A percentile compares a stretch with the other conserved stretches of the same genome.
These are phyloP conservation scores for Cyclostephanos invisitatus DNA, from an alignment of 108 stramenopile species.

Conservation along the genomic window DNA sequence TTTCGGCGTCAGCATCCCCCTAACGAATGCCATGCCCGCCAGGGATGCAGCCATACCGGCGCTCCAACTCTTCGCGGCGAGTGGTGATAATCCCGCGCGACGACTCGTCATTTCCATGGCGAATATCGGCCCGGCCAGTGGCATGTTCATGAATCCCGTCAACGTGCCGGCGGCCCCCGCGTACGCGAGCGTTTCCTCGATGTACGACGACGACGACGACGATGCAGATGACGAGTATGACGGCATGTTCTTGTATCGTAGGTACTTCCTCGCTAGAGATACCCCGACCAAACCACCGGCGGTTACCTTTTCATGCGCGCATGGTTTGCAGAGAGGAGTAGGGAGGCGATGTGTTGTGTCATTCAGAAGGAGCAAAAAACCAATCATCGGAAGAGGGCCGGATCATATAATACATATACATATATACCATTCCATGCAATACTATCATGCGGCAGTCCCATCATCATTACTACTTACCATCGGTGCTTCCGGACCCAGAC, in stretches of 20 bases:
- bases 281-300: slow-evolving; percentile 31
- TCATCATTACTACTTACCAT: slow-evolving; percentile 45
- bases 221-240: neutral
- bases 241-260: neutral
- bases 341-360: neutral
- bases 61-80: slow-evolving; percentile 39
- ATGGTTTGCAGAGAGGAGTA: slow-evolving; percentile 15
- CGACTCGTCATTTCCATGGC: slow-evolving; percentile 60
- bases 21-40: slow-evolving; percentile 49
- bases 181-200: slow-evolving; percentile 46
- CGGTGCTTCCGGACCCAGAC: slow-evolving; percentile 70
- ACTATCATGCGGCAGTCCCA: neutral
- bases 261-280: slow-evolving; percentile 30
- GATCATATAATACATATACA: neutral
- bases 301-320: slow-evolving; percentile 18
- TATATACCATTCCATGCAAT: neutral
- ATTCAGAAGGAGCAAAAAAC: too few relatives aligned
- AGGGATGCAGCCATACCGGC: slow-evolving; percentile 50
- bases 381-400: too few relatives aligned
- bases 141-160: slow-evolving; percentile 72
- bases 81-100: slow-evolving; percentile 35
- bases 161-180: slow-evolving; percentile 62
- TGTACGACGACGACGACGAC: slow-evolving; percentile 5
- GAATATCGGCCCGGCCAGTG: slow-evolving; percentile 68
- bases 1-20: slow-evolving; percentile 29